phyloP scores from a whole-genome alignment of 345 rosid genomes.

The Ceriops decandra region DNA sequence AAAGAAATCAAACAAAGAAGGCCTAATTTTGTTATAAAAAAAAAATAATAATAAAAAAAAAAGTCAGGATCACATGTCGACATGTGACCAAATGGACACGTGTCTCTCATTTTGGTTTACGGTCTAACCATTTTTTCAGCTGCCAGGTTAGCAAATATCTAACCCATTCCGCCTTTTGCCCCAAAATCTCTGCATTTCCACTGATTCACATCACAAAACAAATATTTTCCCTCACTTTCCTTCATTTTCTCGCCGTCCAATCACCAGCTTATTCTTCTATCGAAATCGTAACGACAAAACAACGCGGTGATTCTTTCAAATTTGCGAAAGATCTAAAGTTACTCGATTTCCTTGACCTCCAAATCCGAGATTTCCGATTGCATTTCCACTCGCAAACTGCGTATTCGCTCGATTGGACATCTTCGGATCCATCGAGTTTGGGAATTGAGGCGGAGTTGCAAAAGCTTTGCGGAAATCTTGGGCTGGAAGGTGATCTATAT shows the following conservation, averaged over 20 bases:
- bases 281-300: neutral
- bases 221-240: slow-evolving; percentile 15
- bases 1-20: too few relatives aligned
- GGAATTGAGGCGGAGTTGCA: slow-evolving; percentile 8
- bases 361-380: slow-evolving; percentile 17
- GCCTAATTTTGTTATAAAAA: too few relatives aligned
- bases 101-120: neutral
- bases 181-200: slow-evolving; percentile 22
- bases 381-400: neutral
- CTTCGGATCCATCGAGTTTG: slow-evolving; percentile 3
- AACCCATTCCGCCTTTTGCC: neutral
- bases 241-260: slow-evolving; percentile 21
- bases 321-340: slow-evolving; percentile 45
- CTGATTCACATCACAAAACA: neutral
- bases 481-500: slow-evolving; percentile 23
- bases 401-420: neutral
- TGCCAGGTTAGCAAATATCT: neutral
- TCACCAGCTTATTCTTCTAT: neutral
- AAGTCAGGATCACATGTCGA: neutral
- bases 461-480: slow-evolving; percentile 10
- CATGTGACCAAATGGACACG: slow-evolving; percentile 30
- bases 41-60: too few relatives aligned
- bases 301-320: neutral
- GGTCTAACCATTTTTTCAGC: slow-evolving; percentile 6
- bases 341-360: slow-evolving; percentile 15